Conservation (phyloP, 192 early-diverging fungal species). For the Coemansia nantahalensis region DNA sequence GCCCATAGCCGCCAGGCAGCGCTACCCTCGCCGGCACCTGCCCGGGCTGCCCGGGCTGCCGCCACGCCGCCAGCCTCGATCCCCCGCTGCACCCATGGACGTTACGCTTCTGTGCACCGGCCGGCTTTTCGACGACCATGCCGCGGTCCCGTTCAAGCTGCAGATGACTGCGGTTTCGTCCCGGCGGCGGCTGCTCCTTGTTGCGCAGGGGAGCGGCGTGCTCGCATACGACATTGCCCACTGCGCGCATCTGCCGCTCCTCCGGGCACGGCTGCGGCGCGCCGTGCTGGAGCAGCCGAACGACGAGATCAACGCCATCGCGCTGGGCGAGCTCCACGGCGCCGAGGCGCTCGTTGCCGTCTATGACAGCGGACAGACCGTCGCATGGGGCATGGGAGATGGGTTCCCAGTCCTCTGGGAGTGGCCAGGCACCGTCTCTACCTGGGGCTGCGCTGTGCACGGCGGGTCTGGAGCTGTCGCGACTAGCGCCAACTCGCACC, state of each 20-base stretch:
- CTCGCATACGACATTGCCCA: constrained; percentile 19
- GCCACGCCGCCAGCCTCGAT: too few species aligned
- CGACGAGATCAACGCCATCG: constrained; percentile 29
- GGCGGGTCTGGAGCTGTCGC: constrained; percentile 10
- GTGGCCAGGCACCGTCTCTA: constrained; percentile 15
- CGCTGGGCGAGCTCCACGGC: constrained; percentile 8
- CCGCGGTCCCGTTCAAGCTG: constrained; percentile 20
- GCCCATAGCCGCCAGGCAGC: too few species aligned
- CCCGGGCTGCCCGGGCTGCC: too few species aligned
- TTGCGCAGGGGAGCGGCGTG: constrained; percentile 18
- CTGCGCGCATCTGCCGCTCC: constrained; percentile 15
- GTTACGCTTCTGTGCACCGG: constrained; percentile 20
- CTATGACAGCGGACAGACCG: constrained; percentile 33
- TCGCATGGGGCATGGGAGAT: constrained; percentile 16
- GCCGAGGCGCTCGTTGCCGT: constrained; percentile 29
- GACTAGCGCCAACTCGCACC: constrained; percentile 41
- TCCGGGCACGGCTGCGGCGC: constrained; percentile 7
- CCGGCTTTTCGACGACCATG: constrained; percentile 15
- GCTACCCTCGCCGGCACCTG: too few species aligned
- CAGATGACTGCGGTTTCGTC: constrained; percentile 39
- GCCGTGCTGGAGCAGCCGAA: background rate
- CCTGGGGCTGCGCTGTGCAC: constrained; percentile 43
- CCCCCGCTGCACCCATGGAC: constrained; percentile 7
- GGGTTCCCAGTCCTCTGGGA: constrained; percentile 28
- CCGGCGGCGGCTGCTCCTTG: constrained; percentile 10